These are phyloP conservation scores for Arachnomyces sp. DNA, from an alignment of 2,329 filamentous ascomycete genomes.

Conservation along the genomic window DNA sequence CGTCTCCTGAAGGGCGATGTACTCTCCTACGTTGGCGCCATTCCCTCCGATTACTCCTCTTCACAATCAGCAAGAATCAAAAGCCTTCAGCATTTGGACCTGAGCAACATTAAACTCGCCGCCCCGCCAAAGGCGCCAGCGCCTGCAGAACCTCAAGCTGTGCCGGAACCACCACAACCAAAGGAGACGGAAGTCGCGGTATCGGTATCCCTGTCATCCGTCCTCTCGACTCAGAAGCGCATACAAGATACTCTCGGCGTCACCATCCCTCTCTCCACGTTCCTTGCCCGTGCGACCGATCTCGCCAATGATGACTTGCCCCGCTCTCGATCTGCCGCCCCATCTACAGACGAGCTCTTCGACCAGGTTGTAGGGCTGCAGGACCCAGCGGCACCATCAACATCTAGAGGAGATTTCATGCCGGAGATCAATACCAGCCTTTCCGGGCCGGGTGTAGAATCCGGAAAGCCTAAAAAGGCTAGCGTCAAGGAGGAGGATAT, in stretches of 20 bases:
- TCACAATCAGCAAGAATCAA: constrained; percentile 63
- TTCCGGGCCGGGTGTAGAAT: constrained; percentile 25
- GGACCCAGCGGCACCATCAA: constrained; percentile 30
- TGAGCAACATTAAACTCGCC: constrained; percentile 88
- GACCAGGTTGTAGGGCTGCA: constrained; percentile 71
- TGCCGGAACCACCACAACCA: constrained; percentile 20
- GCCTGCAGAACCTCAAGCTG: constrained; percentile 22
- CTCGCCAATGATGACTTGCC: constrained; percentile 85
- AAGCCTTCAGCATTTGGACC: constrained; percentile 75
- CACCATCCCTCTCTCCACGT: constrained; percentile 74
- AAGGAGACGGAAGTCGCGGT: constrained; percentile 52
- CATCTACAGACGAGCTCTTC: constrained; percentile 73
- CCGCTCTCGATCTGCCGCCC: constrained; percentile 46
- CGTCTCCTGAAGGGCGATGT: constrained; percentile 93
- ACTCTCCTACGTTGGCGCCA: constrained; percentile 76
- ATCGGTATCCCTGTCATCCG: constrained; percentile 69
- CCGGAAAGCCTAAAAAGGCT: constrained; percentile 30
- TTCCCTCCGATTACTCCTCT: constrained; percentile 63
- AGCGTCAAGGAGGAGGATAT: constrained; percentile 60
- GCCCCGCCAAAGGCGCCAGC: constrained; percentile 17
- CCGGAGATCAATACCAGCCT: constrained; percentile 54
- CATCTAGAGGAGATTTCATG: constrained; percentile 56
- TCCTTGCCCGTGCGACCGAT: constrained; percentile 76
- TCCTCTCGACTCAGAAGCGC: constrained; percentile 72
- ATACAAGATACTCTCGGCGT: constrained; percentile 71